A percentile compares a stretch with the other conserved stretches of the same genome.
phyloP scores from a whole-genome alignment of 805 yeast species.

The Wickerhamiella musiphila region DNA sequence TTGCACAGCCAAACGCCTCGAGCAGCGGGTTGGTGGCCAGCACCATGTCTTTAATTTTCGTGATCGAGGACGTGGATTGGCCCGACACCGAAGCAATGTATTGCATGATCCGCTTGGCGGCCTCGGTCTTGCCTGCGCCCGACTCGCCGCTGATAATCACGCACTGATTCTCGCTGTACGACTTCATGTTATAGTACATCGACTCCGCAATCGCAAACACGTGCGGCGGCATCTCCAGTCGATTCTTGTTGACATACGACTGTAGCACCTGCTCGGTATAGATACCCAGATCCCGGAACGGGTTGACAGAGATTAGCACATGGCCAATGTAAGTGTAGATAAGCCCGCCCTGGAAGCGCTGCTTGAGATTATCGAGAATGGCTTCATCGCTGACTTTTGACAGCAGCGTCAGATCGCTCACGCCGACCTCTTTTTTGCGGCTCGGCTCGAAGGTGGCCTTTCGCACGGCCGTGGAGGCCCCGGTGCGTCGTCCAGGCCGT shows the following conservation, averaged over 20 bases:
- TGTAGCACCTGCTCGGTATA: conserved; percentile 66
- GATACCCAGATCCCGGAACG: conserved; percentile 90
- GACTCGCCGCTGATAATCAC: conserved; percentile 96
- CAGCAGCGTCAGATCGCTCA: conserved; percentile 77
- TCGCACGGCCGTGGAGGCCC: conserved; percentile 47
- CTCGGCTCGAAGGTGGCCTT: conserved; percentile 81
- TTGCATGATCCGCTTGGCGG: conserved; percentile 96
- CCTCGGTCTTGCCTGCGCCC: conserved; percentile 97
- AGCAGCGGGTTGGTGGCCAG: conserved; percentile 87
- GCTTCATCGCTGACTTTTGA: conserved; percentile 81
- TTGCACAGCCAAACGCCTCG: conserved; percentile 89
- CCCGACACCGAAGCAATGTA: conserved; percentile 80
- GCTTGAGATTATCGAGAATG: conserved; percentile 78
- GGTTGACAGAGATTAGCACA: conserved; percentile 89
- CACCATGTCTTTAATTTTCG: conserved; percentile 89
- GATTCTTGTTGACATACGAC: conserved; percentile 74
- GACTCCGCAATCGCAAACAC: conserved; percentile 95
- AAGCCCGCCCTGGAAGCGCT: conserved; percentile 73
- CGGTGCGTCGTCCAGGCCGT: conserved; percentile 44
- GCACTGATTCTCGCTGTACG: conserved; percentile 88
- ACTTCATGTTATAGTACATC: conserved; percentile 88
- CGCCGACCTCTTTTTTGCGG: conserved; percentile 96
- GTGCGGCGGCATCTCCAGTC: conserved; percentile 95
- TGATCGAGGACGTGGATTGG: conserved; percentile 44
- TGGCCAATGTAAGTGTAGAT: conserved; percentile 91